Percentiles rank a stretch among this genome's conserved stretches.
These are phyloP conservation scores for Amauroascus verrucosus DNA, from an alignment of 2,329 filamentous ascomycete genomes.

Conservation along the genomic window DNA sequence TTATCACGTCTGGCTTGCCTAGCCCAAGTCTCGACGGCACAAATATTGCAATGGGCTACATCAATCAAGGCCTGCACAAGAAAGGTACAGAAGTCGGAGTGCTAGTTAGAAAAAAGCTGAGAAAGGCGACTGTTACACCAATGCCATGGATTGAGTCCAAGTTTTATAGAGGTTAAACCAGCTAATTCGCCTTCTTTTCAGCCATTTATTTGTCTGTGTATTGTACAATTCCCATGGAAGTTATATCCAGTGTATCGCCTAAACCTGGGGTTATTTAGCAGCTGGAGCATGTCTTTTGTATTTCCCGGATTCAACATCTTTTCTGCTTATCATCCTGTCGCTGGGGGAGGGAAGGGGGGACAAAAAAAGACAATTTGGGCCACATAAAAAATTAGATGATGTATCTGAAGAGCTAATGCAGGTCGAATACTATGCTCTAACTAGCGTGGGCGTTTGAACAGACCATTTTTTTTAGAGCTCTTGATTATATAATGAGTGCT, in stretches of 20 bases:
- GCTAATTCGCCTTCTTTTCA: neutral
- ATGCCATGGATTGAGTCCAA: constrained; percentile 81
- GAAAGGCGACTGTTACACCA: constrained; percentile 66
- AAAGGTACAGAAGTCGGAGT: constrained; percentile 70
- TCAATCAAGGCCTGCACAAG: constrained; percentile 73
- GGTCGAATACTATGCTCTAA: too few relatives aligned
- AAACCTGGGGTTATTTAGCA: neutral
- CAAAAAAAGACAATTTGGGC: too few relatives aligned
- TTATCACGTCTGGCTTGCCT: constrained; percentile 80
- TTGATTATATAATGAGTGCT: too few relatives aligned
- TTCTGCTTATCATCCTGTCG: neutral
- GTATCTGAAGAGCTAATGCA: too few relatives aligned
- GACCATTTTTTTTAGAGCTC: too few relatives aligned
- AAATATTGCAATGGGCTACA: constrained; percentile 95
- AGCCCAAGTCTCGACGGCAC: constrained; percentile 67
- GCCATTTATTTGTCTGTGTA: neutral
- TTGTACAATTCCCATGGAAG: neutral
- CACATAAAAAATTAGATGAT: too few relatives aligned
- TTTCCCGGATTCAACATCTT: neutral
- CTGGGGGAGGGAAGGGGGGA: too few relatives aligned
- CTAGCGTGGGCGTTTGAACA: too few relatives aligned
- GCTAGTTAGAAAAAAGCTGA: constrained; percentile 63
- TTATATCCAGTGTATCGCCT: neutral
- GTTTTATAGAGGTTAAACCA: constrained; percentile 49
- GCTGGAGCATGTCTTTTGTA: neutral